phyloP scores from a whole-genome alignment of 2,329 filamentous ascomycete genomes.

The Alternaria gaisen region DNA sequence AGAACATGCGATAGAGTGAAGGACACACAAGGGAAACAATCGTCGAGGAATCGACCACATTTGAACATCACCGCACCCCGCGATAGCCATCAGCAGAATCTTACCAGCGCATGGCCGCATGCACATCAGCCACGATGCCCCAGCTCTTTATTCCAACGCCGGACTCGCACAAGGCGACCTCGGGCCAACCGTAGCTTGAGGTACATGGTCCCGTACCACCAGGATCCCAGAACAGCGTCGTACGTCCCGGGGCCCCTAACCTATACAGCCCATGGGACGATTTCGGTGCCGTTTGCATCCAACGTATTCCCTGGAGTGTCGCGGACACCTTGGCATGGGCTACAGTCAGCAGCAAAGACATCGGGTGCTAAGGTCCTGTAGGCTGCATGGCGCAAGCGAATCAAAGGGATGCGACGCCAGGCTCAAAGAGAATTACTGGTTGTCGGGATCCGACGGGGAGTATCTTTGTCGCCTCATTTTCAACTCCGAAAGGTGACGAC shows the following conservation, averaged over 20 bases:
- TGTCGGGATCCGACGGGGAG: conserved; percentile 26
- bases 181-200: conserved; percentile 20
- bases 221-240: conserved; percentile 14
- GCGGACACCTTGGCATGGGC: conserved; percentile 8
- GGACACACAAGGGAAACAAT: neutral
- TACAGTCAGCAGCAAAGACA: conserved; percentile 33
- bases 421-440: conserved; percentile 29
- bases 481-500: conserved; percentile 33
- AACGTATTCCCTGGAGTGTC: conserved; percentile 19
- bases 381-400: conserved; percentile 25
- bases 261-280: conserved; percentile 5
- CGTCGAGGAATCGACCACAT: neutral
- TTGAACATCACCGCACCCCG: conserved; percentile 2
- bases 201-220: conserved; percentile 29
- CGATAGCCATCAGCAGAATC: neutral
- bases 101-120: conserved; percentile 1
- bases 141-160: conserved; percentile 17
- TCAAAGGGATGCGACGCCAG: conserved; percentile 25
- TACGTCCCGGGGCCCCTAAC: conserved; percentile 22
- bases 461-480: conserved; percentile 31
- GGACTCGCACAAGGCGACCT: conserved; percentile 8
- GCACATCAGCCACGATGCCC: conserved; percentile 4
- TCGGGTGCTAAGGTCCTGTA: conserved; percentile 21
- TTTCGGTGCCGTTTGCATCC: conserved; percentile 10
- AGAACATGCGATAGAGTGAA: neutral